These are phyloP conservation scores for Talaromyces pinophilus DNA, from an alignment of 2,329 filamentous ascomycete genomes.

Conservation along the genomic window DNA sequence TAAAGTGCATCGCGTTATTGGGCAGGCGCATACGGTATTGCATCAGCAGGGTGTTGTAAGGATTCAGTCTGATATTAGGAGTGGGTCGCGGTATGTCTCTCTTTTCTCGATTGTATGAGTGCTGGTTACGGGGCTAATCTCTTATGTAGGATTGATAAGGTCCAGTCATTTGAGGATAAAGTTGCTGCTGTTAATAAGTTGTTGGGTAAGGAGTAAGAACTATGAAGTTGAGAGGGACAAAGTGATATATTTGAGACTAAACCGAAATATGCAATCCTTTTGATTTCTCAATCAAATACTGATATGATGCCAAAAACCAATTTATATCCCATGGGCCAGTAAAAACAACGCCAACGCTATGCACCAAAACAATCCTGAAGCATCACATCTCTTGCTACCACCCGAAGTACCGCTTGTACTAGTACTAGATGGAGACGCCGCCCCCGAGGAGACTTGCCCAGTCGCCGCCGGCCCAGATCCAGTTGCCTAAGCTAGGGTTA, in stretches of 20 bases:
- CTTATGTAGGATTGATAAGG: conserved; percentile 73
- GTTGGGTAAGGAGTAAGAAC: conserved; percentile 39
- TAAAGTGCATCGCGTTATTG: conserved; percentile 78
- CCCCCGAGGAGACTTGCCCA: conserved; percentile 45
- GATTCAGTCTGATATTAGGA: conserved; percentile 85
- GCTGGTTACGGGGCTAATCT: not conserved
- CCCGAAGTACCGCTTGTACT: not conserved
- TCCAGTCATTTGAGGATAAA: conserved; percentile 78
- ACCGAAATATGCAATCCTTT: not conserved
- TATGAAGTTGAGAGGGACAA: not conserved
- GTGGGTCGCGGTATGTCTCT: conserved; percentile 68
- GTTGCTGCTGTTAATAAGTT: conserved; percentile 62
- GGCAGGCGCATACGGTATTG: conserved; percentile 78
- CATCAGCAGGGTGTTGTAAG: conserved; percentile 75
- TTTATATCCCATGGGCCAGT: not conserved
- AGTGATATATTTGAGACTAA: not conserved
- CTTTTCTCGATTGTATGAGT: conserved; percentile 3
- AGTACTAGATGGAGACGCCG: conserved; percentile 38
- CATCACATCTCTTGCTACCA: not conserved
- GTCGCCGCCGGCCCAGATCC: conserved; percentile 48
- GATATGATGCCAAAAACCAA: too few species aligned
- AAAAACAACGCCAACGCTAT: conserved; percentile 20
- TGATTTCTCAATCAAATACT: not conserved
- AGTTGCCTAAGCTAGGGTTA: conserved; percentile 43
- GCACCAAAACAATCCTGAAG: conserved; percentile 10